Conservation (phyloP, 2,329 filamentous ascomycete genomes). For the Aureobasidium musti region DNA sequence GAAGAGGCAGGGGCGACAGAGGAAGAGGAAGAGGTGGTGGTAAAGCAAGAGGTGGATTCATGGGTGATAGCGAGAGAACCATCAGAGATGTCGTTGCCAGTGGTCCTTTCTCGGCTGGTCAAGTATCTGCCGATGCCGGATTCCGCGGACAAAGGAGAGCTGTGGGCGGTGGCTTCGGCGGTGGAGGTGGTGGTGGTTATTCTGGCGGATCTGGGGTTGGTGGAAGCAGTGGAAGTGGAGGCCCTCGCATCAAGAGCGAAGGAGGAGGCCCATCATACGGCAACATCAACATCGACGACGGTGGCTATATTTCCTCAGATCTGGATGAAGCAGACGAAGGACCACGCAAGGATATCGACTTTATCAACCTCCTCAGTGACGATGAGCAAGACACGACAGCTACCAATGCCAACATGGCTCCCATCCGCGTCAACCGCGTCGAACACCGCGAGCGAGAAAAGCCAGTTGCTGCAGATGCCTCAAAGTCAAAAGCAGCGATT, state of each 20-base stretch:
- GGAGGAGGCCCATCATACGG: slow-evolving; percentile 31
- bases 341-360: slow-evolving; percentile 57
- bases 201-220: slow-evolving; percentile 11
- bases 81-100: slow-evolving; percentile 40
- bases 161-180: slow-evolving; percentile 29
- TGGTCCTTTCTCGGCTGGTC: slow-evolving; percentile 47
- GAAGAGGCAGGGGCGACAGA: slow-evolving; percentile 39
- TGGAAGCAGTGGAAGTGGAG: slow-evolving; percentile 31
- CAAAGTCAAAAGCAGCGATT: slow-evolving; percentile 34
- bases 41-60: slow-evolving; percentile 48
- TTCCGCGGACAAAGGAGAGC: slow-evolving; percentile 14
- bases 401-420: slow-evolving; percentile 39
- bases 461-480: slow-evolving; percentile 49
- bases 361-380: slow-evolving; percentile 59
- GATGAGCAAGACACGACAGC: slow-evolving; percentile 46
- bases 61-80: slow-evolving; percentile 39
- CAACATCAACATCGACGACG: slow-evolving; percentile 40
- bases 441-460: slow-evolving; percentile 58
- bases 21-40: slow-evolving; percentile 37
- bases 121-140: slow-evolving; percentile 34
- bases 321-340: slow-evolving; percentile 54
- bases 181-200: slow-evolving; percentile 33
- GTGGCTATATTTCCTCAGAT: slow-evolving; percentile 51
- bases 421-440: slow-evolving; percentile 58
- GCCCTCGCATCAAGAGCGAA: slow-evolving; percentile 43